Evolutionary conservation across 805 yeast genomes (phyloP).

Genomic region (Priceomyces carsonii): DNA sequence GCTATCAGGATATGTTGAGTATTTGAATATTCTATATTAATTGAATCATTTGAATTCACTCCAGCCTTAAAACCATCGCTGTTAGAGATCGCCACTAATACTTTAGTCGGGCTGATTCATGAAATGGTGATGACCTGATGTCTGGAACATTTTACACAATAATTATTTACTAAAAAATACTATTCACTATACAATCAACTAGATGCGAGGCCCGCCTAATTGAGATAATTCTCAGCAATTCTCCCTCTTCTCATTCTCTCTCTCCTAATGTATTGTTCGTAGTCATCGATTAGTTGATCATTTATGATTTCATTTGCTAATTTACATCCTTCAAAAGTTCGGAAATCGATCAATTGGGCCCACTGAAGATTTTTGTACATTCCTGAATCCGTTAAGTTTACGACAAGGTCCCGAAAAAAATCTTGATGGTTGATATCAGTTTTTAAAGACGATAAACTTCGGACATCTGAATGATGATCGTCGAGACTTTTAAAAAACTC

Average conservation of each 20-base stretch:
- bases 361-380: conserved; percentile 43
- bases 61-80: conserved; percentile 98
- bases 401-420: conserved; percentile 22
- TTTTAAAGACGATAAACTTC: neutral
- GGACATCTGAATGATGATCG: conserved; percentile 6
- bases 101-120: conserved; percentile 69
- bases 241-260: conserved; percentile 42
- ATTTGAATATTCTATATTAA: conserved; percentile 24
- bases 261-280: conserved; percentile 29
- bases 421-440: conserved; percentile 3
- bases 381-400: conserved; percentile 46
- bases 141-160: conserved; percentile 59
- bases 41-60: conserved; percentile 6
- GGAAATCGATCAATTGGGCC: conserved; percentile 35
- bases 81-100: conserved; percentile 83
- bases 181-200: neutral
- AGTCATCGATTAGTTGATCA: conserved; percentile 27
- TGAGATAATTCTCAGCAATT: conserved; percentile 43
- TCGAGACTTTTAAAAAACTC: neutral
- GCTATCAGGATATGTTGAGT: conserved; percentile 20
- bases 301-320: conserved; percentile 31
- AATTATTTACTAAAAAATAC: neutral
- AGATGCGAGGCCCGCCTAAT: conserved; percentile 5
- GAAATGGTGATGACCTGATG: conserved; percentile 96
- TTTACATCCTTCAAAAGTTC: conserved; percentile 22